phyloP scores from a whole-genome alignment of 2,329 filamentous ascomycete species.

The Lasiodiplodia theobromae region DNA sequence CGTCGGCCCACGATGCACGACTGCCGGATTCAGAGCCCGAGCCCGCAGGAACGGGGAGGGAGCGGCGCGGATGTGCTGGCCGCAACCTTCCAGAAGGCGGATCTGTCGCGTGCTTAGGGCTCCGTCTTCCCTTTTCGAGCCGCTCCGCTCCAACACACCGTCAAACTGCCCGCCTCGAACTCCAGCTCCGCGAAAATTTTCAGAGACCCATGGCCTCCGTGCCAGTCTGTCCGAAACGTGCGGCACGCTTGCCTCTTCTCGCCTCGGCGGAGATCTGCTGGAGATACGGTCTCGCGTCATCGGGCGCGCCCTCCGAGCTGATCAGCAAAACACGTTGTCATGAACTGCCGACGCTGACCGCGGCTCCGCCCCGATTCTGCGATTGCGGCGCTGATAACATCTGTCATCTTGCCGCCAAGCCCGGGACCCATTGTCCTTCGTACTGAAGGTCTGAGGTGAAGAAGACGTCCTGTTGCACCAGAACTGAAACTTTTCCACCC shows the following conservation, averaged over 20 bases:
- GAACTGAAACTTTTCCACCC: background rate
- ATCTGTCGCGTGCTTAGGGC: conserved; percentile 20
- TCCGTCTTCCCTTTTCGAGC: conserved; percentile 3
- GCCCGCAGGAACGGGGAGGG: conserved; percentile 10
- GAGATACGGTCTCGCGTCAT: conserved; percentile 16
- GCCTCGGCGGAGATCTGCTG: conserved; percentile 7
- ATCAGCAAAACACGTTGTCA: conserved; percentile 27
- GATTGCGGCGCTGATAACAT: background rate
- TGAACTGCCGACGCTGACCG: background rate
- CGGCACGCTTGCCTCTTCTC: conserved; percentile 4
- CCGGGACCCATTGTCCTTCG: background rate
- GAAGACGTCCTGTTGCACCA: background rate
- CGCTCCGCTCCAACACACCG: background rate
- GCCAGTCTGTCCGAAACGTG: conserved; percentile 3
- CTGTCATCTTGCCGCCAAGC: background rate
- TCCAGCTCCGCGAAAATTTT: conserved; percentile 18
- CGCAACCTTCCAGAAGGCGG: conserved; percentile 15
- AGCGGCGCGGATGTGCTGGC: background rate
- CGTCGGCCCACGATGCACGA: conserved; percentile 1
- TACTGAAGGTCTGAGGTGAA: conserved; percentile 1
- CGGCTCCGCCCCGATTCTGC: conserved; percentile 1
- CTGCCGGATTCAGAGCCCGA: conserved; percentile 11
- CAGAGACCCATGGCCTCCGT: background rate
- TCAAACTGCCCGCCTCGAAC: background rate
- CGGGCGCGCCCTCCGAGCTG: conserved; percentile 1